Evolutionary conservation across 345 rosid species (phyloP).

Genomic region (Isatis tinctoria): DNA sequence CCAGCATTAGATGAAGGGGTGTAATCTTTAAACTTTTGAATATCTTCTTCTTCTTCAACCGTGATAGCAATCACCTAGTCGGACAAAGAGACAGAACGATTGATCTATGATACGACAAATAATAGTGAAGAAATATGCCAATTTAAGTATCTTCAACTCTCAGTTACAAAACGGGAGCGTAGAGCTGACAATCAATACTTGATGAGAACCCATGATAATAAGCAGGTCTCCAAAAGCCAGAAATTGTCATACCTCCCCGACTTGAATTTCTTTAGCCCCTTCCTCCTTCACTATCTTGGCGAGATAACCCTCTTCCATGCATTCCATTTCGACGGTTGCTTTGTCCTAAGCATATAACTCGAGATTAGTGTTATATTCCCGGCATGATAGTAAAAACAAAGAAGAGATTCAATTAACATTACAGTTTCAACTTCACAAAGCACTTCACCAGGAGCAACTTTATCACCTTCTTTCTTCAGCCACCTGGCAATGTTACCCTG

Average conservation of each 20-base stretch:
- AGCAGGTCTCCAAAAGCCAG: background rate
- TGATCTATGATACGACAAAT: background rate
- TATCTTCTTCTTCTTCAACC: conserved; percentile 86
- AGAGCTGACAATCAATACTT: background rate
- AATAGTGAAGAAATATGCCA: background rate
- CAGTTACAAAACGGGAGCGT: background rate
- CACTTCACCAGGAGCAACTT: conserved; percentile 85
- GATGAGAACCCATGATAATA: background rate
- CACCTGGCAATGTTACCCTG: conserved; percentile 97
- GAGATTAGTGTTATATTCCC: background rate
- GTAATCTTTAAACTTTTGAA: conserved; percentile 83
- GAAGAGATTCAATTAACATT: conserved; percentile 21
- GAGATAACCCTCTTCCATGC: conserved; percentile 98
- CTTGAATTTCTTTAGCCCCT: conserved; percentile 89
- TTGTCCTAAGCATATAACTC: conserved; percentile 57
- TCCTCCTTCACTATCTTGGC: conserved; percentile 88
- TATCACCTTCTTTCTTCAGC: conserved; percentile 98
- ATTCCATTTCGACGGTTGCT: conserved; percentile 98
- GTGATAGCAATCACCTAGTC: conserved; percentile 76
- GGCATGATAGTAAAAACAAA: background rate
- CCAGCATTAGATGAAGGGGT: conserved; percentile 50
- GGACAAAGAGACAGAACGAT: background rate
- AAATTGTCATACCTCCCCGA: conserved; percentile 70
- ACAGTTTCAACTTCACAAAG: conserved; percentile 99
- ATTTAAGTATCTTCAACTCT: background rate